A percentile compares a stretch with the other conserved stretches of the same genome.
phyloP scores from a whole-genome alignment of 2,329 filamentous ascomycete genomes.

The Periconia sp. region DNA sequence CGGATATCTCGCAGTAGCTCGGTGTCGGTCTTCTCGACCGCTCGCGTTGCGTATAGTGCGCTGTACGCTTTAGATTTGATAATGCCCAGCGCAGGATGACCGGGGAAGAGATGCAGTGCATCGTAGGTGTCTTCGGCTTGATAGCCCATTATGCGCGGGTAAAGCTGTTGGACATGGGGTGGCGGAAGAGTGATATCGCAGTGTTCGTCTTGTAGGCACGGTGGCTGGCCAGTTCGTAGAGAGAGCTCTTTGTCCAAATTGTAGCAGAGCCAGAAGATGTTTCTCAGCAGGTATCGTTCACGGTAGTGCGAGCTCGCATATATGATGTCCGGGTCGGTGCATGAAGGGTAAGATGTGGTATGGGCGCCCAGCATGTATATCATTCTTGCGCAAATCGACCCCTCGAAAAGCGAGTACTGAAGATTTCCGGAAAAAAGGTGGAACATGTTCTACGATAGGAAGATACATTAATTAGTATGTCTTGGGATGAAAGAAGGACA shows the following conservation, averaged over 20 bases:
- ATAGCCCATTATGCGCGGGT: not conserved
- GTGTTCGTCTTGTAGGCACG: constrained; percentile 2
- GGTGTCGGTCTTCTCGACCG: not conserved
- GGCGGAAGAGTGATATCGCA: constrained; percentile 5
- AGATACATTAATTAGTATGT: too few species aligned
- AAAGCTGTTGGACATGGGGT: not conserved
- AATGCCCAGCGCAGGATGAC: too few species aligned
- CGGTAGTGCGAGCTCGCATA: not conserved
- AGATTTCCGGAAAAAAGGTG: too few species aligned
- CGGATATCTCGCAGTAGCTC: constrained; percentile 1
- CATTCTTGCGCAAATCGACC: too few species aligned
- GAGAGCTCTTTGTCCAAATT: constrained; percentile 5
- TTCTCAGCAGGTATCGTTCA: constrained; percentile 2
- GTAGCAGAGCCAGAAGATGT: constrained; percentile 5
- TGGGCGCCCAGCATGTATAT: too few species aligned
- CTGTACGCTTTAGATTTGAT: too few species aligned
- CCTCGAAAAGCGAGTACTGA: too few species aligned
- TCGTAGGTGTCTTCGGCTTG: too few species aligned
- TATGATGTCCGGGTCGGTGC: constrained; percentile 1
- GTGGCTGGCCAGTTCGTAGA: constrained; percentile 5
- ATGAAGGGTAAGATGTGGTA: too few species aligned
- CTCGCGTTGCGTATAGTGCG: constrained; percentile 2
- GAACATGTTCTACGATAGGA: too few species aligned
- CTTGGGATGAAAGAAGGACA: too few species aligned
- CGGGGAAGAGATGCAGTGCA: too few species aligned